Percentiles rank a stretch among this genome's conserved stretches.
phyloP scores from a whole-genome alignment of 176 grass and related monocot species.

The Carex littledalei region DNA sequence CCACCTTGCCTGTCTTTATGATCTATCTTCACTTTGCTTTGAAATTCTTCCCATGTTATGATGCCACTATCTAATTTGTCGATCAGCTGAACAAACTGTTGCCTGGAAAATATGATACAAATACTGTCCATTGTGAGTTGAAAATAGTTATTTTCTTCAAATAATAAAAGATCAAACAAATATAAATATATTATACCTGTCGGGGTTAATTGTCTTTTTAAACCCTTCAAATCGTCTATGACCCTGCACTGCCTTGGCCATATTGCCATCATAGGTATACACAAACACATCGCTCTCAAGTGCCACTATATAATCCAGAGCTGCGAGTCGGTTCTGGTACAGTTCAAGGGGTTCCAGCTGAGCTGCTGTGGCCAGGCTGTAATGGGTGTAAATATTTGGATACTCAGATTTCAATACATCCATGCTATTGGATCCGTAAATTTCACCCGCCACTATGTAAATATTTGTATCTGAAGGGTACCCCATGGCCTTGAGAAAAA shows the following conservation, averaged over 20 bases:
- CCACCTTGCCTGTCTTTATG: constrained; percentile 70
- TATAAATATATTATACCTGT: constrained; percentile 54
- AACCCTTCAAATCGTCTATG: constrained; percentile 93
- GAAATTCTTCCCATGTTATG: constrained; percentile 59
- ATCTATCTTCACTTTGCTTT: constrained; percentile 47
- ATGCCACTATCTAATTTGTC: constrained; percentile 62
- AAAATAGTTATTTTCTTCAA: background rate
- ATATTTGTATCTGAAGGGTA: constrained; percentile 90
- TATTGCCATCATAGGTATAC: constrained; percentile 97
- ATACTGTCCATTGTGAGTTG: background rate
- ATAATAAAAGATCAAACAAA: constrained; percentile 3
- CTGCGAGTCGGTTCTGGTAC: constrained; percentile 82
- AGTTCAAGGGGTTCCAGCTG: constrained; percentile 52
- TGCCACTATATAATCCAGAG: constrained; percentile 81
- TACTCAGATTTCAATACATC: constrained; percentile 53
- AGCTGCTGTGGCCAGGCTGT: constrained; percentile 42
- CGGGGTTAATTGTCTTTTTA: constrained; percentile 65
- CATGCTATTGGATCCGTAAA: constrained; percentile 81
- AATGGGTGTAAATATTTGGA: constrained; percentile 77
- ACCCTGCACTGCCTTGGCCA: constrained; percentile 92
- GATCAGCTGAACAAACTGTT: constrained; percentile 68
- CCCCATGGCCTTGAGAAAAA: constrained; percentile 94
- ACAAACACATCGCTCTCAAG: constrained; percentile 84
- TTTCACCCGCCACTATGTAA: constrained; percentile 91
- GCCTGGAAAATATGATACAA: constrained; percentile 32